Evolutionary conservation across 257 asterid genomes (phyloP), one percentile per base, ranked within the genome.

Genomic region (Striga asiatica): DNA sequence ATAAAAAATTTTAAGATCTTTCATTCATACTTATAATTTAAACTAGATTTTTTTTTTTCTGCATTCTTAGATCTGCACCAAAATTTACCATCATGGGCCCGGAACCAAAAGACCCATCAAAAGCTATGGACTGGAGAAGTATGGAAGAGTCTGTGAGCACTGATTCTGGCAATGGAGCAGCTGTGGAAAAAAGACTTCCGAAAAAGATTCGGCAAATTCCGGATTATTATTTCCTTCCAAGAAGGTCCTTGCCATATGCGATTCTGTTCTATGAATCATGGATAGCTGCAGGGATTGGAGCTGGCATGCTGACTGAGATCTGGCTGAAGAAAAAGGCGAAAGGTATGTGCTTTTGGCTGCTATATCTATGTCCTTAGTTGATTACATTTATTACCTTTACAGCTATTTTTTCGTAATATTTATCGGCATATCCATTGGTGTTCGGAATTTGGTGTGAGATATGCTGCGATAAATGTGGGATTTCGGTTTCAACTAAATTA

Each of bases 201-300:
- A 80, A 29, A 67, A 87, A 51, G 71, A 62, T 87, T 0, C 78
- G 95, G 73, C 78, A 80, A 72, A 75, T 87, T 54, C 96, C 98
- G 1, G 94, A 91, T 4, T 66, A 31, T 50, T 89, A 84, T 79
- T 91, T 84, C 74, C 81, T 91, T 68, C 95, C 95, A 24, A 81
- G 87, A 61, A 75, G 62, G 53, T 77, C 98, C 16, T 63, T 70
- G 43, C 58, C 79, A 5, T 72, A 66, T n/a, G 66, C 76, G 13
- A 52, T 71, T 25, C 73, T 81, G 14, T 77, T 66, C 38, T 81
- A 76, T 21, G 89, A 94, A 20, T 68, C 85, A 4, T 84, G 79
- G 55, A 81, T 87, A 62, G 88, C 76, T 66, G 95, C 77, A 61
- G 98, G 98, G 32, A 46, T 87, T 67, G 94, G 94, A 29, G 88